Percentiles rank a stretch among this genome's conserved stretches.
These are phyloP conservation scores for Pythium aquatile DNA, from an alignment of 352 stramenopile genomes.

Conservation along the genomic window DNA sequence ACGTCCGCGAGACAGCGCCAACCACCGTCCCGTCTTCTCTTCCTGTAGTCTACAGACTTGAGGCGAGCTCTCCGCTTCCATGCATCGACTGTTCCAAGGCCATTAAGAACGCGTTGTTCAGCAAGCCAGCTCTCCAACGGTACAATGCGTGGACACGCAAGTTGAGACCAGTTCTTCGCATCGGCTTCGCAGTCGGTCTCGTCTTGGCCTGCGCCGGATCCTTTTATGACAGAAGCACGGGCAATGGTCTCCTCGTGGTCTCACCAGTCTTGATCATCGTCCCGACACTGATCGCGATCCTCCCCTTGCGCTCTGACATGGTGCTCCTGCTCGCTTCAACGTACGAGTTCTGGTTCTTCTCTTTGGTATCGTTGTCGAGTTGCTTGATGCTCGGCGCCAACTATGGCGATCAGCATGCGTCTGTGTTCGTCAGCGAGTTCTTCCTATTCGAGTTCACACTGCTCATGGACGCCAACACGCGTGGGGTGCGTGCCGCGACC, in stretches of 20 bases:
- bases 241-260: not conserved
- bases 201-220: not conserved
- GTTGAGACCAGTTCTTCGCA: not conserved
- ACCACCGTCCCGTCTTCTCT: no score
- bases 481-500: not conserved
- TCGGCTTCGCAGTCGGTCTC: not conserved
- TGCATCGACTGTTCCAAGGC: not conserved
- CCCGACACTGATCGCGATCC: not conserved
- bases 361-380: not conserved
- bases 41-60: not conserved
- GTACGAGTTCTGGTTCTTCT: conserved; percentile 1
- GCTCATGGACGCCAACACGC: not conserved
- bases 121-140: not conserved
- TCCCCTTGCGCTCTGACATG: not conserved
- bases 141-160: not conserved
- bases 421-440: not conserved
- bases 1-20: no score
- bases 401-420: not conserved
- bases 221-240: not conserved
- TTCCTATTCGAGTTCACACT: not conserved
- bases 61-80: not conserved
- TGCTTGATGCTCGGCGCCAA: not conserved
- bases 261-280: not conserved
- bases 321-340: not conserved
- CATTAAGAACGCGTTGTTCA: not conserved